Percentiles rank a stretch among this genome's conserved stretches.
Evolutionary conservation across 495 filamentous ascomycete species (phyloP).

Genomic region (Aspergillus saccharolyticus): DNA sequence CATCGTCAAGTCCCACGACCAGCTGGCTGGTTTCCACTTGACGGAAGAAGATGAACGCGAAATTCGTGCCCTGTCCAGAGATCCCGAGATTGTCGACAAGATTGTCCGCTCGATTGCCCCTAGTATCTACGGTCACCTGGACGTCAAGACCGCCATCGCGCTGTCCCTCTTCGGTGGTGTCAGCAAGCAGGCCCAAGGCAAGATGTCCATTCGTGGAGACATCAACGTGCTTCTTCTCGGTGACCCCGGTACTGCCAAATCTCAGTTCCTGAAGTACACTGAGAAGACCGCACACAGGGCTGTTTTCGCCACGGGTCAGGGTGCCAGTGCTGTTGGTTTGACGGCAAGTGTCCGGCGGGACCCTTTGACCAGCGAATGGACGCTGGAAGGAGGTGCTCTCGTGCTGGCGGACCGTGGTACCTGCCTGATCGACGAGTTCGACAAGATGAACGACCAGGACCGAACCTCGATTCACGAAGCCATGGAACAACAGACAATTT

Average conservation of each 20-base stretch:
- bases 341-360: constrained; percentile 95
- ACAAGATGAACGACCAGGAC: constrained; percentile 99
- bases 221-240: constrained; percentile 97
- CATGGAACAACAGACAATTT: constrained; percentile 99
- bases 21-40: constrained; percentile 93
- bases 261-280: constrained; percentile 95
- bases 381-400: constrained; percentile 91
- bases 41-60: constrained; percentile 93
- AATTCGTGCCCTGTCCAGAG: constrained; percentile 79
- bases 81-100: constrained; percentile 92
- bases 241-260: constrained; percentile 98
- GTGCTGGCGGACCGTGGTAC: constrained; percentile 94
- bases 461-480: constrained; percentile 98
- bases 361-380: constrained; percentile 96
- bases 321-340: constrained; percentile 94
- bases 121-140: constrained; percentile 93
- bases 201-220: constrained; percentile 88
- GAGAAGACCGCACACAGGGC: constrained; percentile 97
- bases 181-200: constrained; percentile 80
- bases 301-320: constrained; percentile 97
- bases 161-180: constrained; percentile 95
- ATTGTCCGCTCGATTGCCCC: constrained; percentile 92
- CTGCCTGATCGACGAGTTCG: constrained; percentile 98
- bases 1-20: constrained; percentile 93
- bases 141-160: constrained; percentile 96